Evolutionary conservation across 2,329 filamentous ascomycete genomes (phyloP), one percentile per base, ranked within the genome.

Genomic region (Claviceps sp.): DNA sequence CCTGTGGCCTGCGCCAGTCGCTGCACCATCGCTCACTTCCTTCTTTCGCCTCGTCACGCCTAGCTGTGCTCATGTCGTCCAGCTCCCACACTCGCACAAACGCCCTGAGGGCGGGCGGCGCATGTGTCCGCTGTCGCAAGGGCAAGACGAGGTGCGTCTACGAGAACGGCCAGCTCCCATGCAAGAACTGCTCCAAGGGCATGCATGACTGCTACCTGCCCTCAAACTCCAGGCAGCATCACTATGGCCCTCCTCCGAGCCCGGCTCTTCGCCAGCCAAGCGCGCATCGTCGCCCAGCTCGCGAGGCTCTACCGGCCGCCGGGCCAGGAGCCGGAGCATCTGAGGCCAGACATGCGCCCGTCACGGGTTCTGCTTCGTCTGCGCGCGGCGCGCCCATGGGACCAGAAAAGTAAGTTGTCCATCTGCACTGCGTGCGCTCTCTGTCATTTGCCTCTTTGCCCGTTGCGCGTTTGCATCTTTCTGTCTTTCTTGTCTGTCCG

Each of bases 61-160:
- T 46, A 46, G 46, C 42, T 39, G 42, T 45, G 26, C 19, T 22
- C 60, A 76, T 76, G 74, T 69, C 73, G 48, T 67, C 73, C 52
- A 70, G 63, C 60, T 65, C 62, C 59, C 64, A 75, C 57, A 73
- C 76, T 61, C 75, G 77, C 66, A 75, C 75, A 60, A 81, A 77
- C 57, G 78, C 77, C 65, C 75, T 80, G 52, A 72, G 77, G 62
- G 77, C 77, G 64, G 77, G 77, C 62, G 77, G 77, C 60, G 78
- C 78, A 60, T 81, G 78, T 58, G 78, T 81, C 58, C 76, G 78
- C 65, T 81, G 78, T 65, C 76, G 78, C 64, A 81, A 81, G 62
- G 78, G 78, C 67, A 81, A 81, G 66, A 81, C 78, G 50, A 81
- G 80, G 60, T 81, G 78, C 56, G 77, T 81, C 60, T 81, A 81